These are phyloP conservation scores for Phaffomyces opuntiae DNA, from an alignment of 805 yeast genomes.

Conservation along the genomic window DNA sequence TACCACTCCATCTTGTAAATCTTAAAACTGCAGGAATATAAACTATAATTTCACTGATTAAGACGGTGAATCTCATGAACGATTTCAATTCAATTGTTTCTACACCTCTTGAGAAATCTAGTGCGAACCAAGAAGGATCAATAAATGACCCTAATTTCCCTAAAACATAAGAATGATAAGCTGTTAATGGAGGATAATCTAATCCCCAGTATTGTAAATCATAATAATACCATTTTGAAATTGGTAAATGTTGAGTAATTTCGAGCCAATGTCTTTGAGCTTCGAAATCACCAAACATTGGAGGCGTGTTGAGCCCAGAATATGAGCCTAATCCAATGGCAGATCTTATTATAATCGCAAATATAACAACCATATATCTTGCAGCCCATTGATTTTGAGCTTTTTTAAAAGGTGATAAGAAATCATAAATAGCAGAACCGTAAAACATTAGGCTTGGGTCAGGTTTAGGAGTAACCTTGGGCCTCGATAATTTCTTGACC, in stretches of 20 bases:
- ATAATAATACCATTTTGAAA: constrained; percentile 78
- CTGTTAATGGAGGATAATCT: constrained; percentile 96
- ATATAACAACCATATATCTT: constrained; percentile 62
- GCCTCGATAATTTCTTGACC: background rate
- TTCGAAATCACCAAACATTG: constrained; percentile 93
- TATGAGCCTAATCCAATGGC: constrained; percentile 87
- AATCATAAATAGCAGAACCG: constrained; percentile 69
- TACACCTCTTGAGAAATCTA: constrained; percentile 66
- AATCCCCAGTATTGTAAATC: constrained; percentile 93
- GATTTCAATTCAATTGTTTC: constrained; percentile 66
- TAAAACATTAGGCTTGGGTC: constrained; percentile 25
- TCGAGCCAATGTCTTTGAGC: constrained; percentile 99
- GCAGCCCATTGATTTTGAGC: constrained; percentile 91
- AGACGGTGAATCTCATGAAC: constrained; percentile 76
- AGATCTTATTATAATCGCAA: constrained; percentile 69
- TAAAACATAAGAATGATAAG: constrained; percentile 77
- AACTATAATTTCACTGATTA: constrained; percentile 64
- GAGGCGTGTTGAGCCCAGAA: constrained; percentile 66
- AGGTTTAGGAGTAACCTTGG: constrained; percentile 1
- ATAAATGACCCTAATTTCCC: constrained; percentile 67
- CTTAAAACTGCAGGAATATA: constrained; percentile 77
- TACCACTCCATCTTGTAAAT: constrained; percentile 67
- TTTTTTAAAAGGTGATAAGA: constrained; percentile 68
- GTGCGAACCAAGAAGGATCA: constrained; percentile 67
- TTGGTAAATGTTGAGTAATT: constrained; percentile 69